Evolutionary conservation across 345 rosid genomes (phyloP).

Genomic region (Luvunga scandens): DNA sequence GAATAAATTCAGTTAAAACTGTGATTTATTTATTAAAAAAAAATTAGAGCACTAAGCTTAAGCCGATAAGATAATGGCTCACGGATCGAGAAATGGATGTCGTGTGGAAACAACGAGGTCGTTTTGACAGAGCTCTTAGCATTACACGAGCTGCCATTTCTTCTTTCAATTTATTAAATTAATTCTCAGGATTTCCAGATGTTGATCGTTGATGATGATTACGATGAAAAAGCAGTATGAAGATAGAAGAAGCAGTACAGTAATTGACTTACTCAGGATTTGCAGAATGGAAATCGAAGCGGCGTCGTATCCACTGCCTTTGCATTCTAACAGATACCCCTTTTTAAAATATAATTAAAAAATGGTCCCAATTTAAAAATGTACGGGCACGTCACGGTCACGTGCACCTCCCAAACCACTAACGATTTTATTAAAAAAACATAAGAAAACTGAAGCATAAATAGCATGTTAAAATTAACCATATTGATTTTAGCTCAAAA

Average conservation of each 20-base stretch:
- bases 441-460: not conserved
- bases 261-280: no score
- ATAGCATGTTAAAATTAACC: not conserved
- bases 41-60: not conserved
- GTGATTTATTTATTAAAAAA: not conserved
- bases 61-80: not conserved
- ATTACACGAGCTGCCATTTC: constrained; percentile 25
- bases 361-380: no score
- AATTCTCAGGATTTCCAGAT: not conserved
- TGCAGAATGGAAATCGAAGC: not conserved
- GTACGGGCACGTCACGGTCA: not conserved
- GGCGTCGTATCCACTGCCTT: rapidly evolving
- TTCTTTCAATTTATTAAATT: not conserved
- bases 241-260: not conserved
- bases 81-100: constrained; percentile 35
- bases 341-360: no score
- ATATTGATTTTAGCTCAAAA: not conserved
- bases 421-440: not conserved
- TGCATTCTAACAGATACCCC: rapidly evolving
- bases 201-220: not conserved
- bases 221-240: not conserved
- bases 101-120: not conserved
- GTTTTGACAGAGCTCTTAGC: constrained; percentile 12
- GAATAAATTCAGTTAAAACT: not conserved
- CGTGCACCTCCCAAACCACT: not conserved